Evolutionary conservation across 1,284 basidiomycete species (phyloP), one percentile per base, ranked within the genome.

Genomic region (Megacollybia platyphylla): DNA sequence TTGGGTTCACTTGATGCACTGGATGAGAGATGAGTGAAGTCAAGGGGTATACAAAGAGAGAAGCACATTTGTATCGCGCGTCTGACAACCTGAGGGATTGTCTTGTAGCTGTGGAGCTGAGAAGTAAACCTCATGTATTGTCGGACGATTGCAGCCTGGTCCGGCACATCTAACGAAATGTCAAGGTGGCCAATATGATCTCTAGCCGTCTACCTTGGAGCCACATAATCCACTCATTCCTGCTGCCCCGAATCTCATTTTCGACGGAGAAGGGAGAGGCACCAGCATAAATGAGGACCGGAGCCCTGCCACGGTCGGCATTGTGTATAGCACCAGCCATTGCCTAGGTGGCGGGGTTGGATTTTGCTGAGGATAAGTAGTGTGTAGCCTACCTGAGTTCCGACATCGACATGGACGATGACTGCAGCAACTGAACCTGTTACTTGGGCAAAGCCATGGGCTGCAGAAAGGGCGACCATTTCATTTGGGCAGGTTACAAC

Each of bases 151-250:
- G 70, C 63, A 1, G 77, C 54, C 49, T 84, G 80, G 54, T 84
- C 80, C 17, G 71, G 73, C n/a, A 75, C 65, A 58, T 82, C 79
- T 80, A 47, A 2, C 20, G 7, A n/a, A 18, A 24, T 13, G 13
- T 7, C 26, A 15, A 34, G 40, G 38, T 13, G 45, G 13, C 40
- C 7, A 20, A 11, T 27, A 6, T n/a, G 18, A 43, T 7, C 8
- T 15, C 7, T 18, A 5, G 6, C 8, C 32, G 40, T 48, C 27
- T 45, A 74, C 79, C 79, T 64, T 84, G 80, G 4, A 75, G 48
- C 71, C 76, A 80, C 65, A 80, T 76, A 35, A 81, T 80, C 69
- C 74, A 84, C 53, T 84, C 82, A 51, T 82, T 85, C 54, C 80
- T 65, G 1, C 67, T 67, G 0, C 81, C 82, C 45, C 65, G 71